phyloP scores from a whole-genome alignment of 768 basidiomycete species.

The Tephrocybe sp. region DNA sequence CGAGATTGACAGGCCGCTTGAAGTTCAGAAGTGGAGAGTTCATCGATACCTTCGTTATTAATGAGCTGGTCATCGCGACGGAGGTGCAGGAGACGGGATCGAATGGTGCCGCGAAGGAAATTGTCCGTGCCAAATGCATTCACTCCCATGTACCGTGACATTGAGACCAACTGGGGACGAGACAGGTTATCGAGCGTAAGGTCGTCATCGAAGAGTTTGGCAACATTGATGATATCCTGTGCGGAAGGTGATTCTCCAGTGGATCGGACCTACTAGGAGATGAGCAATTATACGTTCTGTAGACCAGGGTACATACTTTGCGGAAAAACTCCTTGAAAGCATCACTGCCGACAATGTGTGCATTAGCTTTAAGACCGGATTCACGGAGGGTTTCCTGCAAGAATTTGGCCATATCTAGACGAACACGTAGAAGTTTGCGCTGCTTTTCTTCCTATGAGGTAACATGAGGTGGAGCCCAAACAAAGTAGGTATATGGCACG shows the following conservation, averaged over 20 bases:
- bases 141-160: conserved; percentile 96
- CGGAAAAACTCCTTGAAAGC: conserved; percentile 99
- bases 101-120: conserved; percentile 90
- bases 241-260: conserved; percentile 93
- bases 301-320: conserved; percentile 52
- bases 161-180: conserved; percentile 95
- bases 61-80: conserved; percentile 94
- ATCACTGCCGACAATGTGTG: conserved; percentile 90
- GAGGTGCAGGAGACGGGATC: conserved; percentile 75
- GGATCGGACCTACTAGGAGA: conserved; percentile 64
- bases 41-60: conserved; percentile 83
- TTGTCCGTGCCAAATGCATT: conserved; percentile 99
- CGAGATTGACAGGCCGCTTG: conserved; percentile 92
- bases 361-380: conserved; percentile 87
- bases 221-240: conserved; percentile 88
- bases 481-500: conserved; percentile 4
- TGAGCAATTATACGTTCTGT: neutral
- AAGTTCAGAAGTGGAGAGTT: conserved; percentile 87
- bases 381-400: conserved; percentile 96
- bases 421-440: conserved; percentile 89
- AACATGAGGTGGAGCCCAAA: neutral
- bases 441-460: conserved; percentile 88
- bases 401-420: conserved; percentile 99
- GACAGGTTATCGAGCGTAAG: conserved; percentile 97
- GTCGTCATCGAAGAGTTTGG: conserved; percentile 96